These are phyloP conservation scores for Globomyces sp. DNA, from an alignment of 371 early-diverging fungal species.

Conservation along the genomic window DNA sequence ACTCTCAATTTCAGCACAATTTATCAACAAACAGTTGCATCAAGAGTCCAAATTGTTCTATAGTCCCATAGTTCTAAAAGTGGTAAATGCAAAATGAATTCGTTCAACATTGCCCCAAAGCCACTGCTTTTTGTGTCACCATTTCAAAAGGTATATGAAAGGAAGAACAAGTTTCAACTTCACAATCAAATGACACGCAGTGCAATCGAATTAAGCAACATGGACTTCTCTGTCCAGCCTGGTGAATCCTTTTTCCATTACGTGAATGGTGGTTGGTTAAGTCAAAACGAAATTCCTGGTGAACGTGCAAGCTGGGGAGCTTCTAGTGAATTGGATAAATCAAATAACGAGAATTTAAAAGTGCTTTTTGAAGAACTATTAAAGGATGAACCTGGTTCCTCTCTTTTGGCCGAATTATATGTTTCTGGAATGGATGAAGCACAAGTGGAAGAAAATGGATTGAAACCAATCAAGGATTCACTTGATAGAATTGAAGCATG, in stretches of 20 bases:
- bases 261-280: conserved; percentile 21
- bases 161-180: too few species aligned
- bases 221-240: conserved; percentile 8
- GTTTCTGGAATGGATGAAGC: conserved; percentile 20
- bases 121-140: too few species aligned
- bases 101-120: too few species aligned
- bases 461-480: conserved; percentile 19
- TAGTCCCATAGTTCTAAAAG: too few species aligned
- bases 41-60: too few species aligned
- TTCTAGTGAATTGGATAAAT: conserved; percentile 13
- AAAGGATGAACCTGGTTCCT: conserved; percentile 10
- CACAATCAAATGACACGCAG: too few species aligned
- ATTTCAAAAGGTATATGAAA: too few species aligned
- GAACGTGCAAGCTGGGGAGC: conserved; percentile 24
- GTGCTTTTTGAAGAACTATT: conserved; percentile 17
- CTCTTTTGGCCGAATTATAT: conserved; percentile 5
- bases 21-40: too few species aligned
- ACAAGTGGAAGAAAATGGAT: conserved; percentile 13
- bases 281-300: conserved; percentile 17
- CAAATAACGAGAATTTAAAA: conserved; percentile 12
- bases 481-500: neutral
- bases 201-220: conserved; percentile 9
- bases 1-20: too few species aligned
- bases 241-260: conserved; percentile 26
- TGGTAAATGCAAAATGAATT: too few species aligned